Base-by-base conservation (phyloP, 495 filamentous ascomycete species). In the Talaromyces trachyspermus region DNA sequence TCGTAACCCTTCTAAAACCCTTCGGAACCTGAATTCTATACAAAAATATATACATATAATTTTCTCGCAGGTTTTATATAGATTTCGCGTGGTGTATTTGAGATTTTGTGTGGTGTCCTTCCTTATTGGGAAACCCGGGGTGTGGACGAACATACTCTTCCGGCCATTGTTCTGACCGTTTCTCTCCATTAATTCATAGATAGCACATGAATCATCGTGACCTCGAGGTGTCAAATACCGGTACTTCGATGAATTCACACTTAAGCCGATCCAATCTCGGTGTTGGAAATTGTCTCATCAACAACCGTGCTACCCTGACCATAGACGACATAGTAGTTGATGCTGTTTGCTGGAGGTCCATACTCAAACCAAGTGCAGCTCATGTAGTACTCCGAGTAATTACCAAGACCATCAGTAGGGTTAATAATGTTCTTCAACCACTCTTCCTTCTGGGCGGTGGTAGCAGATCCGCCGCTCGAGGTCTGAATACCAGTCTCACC, bases 291-390 rank as follows among this genome's bases (percentile, higher is more conserved):
- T 0, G 38, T 41, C 38, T 41, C 38, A 25, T 41, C 38, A n/a
- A 41, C 38, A 25, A 41, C 23, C 2, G 8, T 41, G 11, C 23
- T 41, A 41, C 38, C 38, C 20, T 41, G 20, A 9, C 14, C 23
- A 15, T 41, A 41, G n/a, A 41, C 38, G 3, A 41, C 38, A 41
- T 41, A 41, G 20, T 23, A 41, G 23, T 41, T 6, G 2, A 23
- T 41, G 11, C 38, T 25, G 22, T 41, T 41, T 3, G 38, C 38
- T 2, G 38, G 38, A 41, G 38, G 38, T 12, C 38, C 38, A 25
- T 41, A 41, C 20, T 41, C 38, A 25, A 41, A 41, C 38, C 38
- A 41, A 14, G 38, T 41, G 38, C 38, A 41, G 20, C 38, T 41
- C 38, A 41, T 41, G 11, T 41, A 41, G 14, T 41, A 41, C 23